Conservation (phyloP, 176 grass and related monocot species). For the Aegilops speltoides region DNA sequence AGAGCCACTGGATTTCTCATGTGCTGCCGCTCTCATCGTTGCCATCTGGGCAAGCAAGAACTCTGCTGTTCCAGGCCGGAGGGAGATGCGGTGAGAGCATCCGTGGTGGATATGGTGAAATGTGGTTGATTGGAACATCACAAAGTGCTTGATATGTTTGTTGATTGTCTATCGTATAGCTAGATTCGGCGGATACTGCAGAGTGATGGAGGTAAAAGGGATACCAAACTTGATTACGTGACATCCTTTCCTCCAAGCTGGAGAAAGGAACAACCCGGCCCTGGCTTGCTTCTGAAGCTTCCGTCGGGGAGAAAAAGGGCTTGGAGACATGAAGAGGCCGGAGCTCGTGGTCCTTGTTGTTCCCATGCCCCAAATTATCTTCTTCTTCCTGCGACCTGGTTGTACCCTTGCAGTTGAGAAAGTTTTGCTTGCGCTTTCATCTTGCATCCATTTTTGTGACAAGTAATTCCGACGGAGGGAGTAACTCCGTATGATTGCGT, state of each 20-base stretch:
- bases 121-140: not conserved
- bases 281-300: constrained; percentile 47
- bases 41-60: not conserved
- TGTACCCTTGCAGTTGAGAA: not conserved
- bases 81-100: not conserved
- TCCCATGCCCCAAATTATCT: not conserved
- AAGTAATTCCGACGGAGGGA: too few species aligned
- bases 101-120: constrained; percentile 3
- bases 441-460: too few species aligned
- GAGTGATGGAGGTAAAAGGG: not conserved
- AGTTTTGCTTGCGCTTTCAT: not conserved
- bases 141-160: not conserved
- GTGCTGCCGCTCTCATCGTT: not conserved
- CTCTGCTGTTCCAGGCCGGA: not conserved
- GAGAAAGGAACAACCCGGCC: constrained; percentile 34
- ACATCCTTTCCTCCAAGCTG: constrained; percentile 44
- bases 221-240: constrained; percentile 36
- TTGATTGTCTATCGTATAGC: too few species aligned
- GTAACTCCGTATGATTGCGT: not conserved
- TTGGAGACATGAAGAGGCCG: constrained; percentile 12
- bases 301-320: not conserved
- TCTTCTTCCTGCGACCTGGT: not conserved
- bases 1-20: constrained; percentile 12
- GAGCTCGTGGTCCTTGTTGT: constrained; percentile 8
- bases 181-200: not conserved